Conservation (phyloP, 176 grass and related monocot species). For the Cocos nucifera region DNA sequence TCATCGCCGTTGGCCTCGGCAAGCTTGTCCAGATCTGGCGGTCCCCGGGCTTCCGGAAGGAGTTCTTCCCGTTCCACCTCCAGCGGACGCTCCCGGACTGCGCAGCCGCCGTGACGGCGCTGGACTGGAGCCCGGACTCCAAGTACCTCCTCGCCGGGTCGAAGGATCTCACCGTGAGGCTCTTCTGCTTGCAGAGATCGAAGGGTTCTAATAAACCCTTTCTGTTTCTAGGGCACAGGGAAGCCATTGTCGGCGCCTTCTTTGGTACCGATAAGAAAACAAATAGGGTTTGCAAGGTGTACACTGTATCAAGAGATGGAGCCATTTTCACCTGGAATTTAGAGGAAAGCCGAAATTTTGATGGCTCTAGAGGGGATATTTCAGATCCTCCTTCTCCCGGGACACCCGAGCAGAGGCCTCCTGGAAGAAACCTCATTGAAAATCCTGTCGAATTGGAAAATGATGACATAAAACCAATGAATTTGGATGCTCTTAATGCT, state of each 20-base stretch:
- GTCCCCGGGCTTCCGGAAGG: conserved; percentile 67
- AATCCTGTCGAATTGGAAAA: conserved; percentile 28
- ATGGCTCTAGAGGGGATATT: conserved; percentile 1
- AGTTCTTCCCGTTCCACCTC: conserved; percentile 93
- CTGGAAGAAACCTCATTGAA: conserved; percentile 21
- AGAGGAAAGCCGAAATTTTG: conserved; percentile 31
- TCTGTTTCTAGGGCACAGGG: conserved; percentile 75
- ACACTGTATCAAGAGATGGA: conserved; percentile 76
- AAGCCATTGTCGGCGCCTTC: conserved; percentile 50
- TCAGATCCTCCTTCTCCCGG: conserved; percentile 42
- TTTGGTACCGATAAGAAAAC: conserved; percentile 66
- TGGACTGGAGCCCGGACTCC: conserved; percentile 94
- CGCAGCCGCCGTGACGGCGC: conserved; percentile 48
- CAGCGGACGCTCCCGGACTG: conserved; percentile 70
- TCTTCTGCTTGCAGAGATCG: conserved; percentile 50
- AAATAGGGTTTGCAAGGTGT: conserved; percentile 39
- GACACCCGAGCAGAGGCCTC: conserved; percentile 33
- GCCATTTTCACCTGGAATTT: conserved; percentile 88
- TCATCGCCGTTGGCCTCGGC: conserved; percentile 70
- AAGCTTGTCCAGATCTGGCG: conserved; percentile 94
- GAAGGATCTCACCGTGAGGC: conserved; percentile 68
- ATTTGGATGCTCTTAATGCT: background rate
- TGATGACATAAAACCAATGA: conserved; percentile 43
- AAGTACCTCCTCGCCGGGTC: conserved; percentile 66
- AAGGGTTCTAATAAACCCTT: conserved; percentile 43